Evolutionary conservation across 257 asterid genomes (phyloP).

Genomic region (Misopates orontium): DNA sequence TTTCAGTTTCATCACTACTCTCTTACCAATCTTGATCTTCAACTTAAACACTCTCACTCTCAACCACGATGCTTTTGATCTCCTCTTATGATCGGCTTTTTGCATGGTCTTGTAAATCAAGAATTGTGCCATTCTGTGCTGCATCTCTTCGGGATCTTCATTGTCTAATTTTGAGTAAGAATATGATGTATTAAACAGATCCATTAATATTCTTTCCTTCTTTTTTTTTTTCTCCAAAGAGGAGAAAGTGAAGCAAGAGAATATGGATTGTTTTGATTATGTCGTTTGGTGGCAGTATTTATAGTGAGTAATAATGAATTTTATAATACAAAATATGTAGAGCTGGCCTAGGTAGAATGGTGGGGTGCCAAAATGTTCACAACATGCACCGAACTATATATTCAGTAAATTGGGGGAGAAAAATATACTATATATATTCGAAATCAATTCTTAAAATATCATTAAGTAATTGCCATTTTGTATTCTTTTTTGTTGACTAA

Average conservation of each 20-base stretch:
- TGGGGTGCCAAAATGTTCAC: too few species aligned
- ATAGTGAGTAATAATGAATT: slow-evolving; percentile 24
- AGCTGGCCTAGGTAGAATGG: slow-evolving; percentile 1
- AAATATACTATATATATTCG: too few species aligned
- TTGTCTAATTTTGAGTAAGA: slow-evolving; percentile 41
- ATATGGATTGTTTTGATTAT: neutral
- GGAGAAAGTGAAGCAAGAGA: neutral
- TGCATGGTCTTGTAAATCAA: slow-evolving; percentile 51
- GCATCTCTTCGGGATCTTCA: slow-evolving; percentile 51
- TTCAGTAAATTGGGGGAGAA: too few species aligned
- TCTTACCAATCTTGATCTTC: slow-evolving; percentile 54
- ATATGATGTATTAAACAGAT: slow-evolving; percentile 30
- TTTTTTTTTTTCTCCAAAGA: too few species aligned
- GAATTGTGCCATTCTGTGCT: slow-evolving; percentile 54
- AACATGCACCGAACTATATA: too few species aligned
- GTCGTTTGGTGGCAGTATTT: slow-evolving; percentile 29
- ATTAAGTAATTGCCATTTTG: too few species aligned
- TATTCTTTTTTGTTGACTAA: too few species aligned
- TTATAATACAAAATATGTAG: too few species aligned
- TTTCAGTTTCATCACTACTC: slow-evolving; percentile 35
- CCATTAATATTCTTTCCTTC: slow-evolving; percentile 19
- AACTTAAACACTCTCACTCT: slow-evolving; percentile 40
- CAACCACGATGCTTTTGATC: slow-evolving; percentile 41
- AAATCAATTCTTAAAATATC: too few species aligned
- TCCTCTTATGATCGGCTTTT: slow-evolving; percentile 37